Evolutionary conservation across 2,329 filamentous ascomycete genomes (phyloP).

Genomic region (Aureobasidium mangrovei): DNA sequence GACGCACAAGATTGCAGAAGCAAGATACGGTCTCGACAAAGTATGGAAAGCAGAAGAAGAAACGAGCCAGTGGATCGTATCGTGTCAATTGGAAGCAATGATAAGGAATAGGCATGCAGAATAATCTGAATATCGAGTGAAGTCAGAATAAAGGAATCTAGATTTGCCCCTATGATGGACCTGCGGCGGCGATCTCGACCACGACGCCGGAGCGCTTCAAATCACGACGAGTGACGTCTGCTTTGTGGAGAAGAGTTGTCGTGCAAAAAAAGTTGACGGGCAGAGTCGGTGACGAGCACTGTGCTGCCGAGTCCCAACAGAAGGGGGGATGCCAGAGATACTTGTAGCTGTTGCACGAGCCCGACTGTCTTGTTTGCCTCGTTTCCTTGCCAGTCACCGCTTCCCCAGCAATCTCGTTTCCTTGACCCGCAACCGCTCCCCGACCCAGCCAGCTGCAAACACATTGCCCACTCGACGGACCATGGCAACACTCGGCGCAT

Average conservation of each 20-base stretch:
- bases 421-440: background rate
- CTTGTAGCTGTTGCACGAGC: background rate
- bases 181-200: conserved; percentile 8
- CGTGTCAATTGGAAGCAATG: too few species aligned
- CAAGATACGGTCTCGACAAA: background rate
- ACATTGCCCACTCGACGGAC: conserved; percentile 8
- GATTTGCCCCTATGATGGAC: background rate
- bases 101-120: background rate
- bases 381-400: background rate
- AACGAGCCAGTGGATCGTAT: background rate
- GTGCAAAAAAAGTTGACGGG: background rate
- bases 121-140: background rate
- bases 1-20: background rate
- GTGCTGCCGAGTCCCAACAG: conserved; percentile 10
- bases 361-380: background rate
- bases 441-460: background rate
- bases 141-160: conserved; percentile 8
- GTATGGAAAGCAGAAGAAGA: background rate
- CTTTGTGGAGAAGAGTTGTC: background rate
- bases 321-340: conserved; percentile 8
- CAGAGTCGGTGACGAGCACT: background rate
- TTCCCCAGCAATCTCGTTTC: conserved; percentile 8
- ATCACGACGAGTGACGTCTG: conserved; percentile 4
- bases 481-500: conserved; percentile 43
- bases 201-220: conserved; percentile 3